phyloP scores from a whole-genome alignment of 108 stramenopile genomes.

The Pseudonitzschia multistriata region DNA sequence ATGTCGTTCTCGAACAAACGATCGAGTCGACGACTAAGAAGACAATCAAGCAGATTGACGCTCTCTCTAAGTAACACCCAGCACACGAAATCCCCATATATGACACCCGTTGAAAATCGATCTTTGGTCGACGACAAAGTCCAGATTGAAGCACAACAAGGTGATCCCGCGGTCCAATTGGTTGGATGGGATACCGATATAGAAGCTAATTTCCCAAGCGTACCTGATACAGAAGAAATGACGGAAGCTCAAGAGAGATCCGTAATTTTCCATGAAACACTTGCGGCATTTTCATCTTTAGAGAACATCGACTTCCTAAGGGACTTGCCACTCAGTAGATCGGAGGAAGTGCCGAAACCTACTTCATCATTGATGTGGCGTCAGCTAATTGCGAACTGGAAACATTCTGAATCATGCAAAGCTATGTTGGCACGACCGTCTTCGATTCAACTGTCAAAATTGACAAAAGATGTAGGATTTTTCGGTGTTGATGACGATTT shows the following conservation, averaged over 20 bases:
- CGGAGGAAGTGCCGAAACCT: slow-evolving; percentile 5
- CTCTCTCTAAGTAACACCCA: neutral
- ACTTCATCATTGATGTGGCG: slow-evolving; percentile 26
- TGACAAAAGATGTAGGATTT: neutral
- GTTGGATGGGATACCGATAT: slow-evolving; percentile 28
- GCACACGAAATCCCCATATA: neutral
- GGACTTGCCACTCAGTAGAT: neutral
- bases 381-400: slow-evolving; percentile 41
- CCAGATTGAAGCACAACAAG: neutral
- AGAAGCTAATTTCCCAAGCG: slow-evolving; percentile 15
- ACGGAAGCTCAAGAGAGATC: slow-evolving; percentile 21
- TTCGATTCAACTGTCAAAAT: slow-evolving; percentile 14
- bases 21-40: slow-evolving; percentile 3
- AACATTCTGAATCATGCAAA: slow-evolving; percentile 39
- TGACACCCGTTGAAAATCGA: slow-evolving; percentile 7
- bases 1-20: neutral
- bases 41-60: neutral
- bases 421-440: slow-evolving; percentile 25
- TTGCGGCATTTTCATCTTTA: slow-evolving; percentile 37
- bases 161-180: slow-evolving; percentile 6
- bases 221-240: slow-evolving; percentile 34
- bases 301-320: slow-evolving; percentile 30
- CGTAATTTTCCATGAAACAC: slow-evolving; percentile 23
- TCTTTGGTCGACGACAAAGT: slow-evolving; percentile 10
- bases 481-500: slow-evolving; percentile 7